Evolutionary conservation across 176 grass and related monocot species (phyloP), one percentile per base, ranked within the genome.

Genomic region (Cenchrus fungigraminus): DNA sequence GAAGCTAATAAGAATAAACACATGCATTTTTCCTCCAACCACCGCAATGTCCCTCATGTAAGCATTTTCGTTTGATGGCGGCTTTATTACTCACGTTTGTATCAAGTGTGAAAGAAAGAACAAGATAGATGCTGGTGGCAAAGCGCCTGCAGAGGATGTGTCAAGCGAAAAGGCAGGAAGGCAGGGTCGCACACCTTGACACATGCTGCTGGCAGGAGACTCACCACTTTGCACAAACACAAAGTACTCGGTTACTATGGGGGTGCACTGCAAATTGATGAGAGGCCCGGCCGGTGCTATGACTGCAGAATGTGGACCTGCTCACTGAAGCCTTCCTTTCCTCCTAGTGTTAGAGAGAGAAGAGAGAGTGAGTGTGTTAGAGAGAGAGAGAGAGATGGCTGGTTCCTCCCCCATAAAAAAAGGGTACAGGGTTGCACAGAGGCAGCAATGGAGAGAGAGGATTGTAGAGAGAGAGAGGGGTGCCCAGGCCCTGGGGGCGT

Each of bases 381-480:
- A 25, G 25, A 25, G 25, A 25, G 25, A n/a, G 60, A 5, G 54
- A 69, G 81, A 66, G 45, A 47, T 19, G 67, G 64, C 54, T 69
- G 65, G 63, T 67, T 87, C 83, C 83, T 71, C 89, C 86, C 81
- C 91, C 84, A 60, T 80, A 75, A 87, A 93, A 93, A 87, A 76
- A 84, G 87, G 88, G 78, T 79, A 84, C 71, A 83, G 71, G 79
- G 79, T 8, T 81, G 72, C 54, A 88, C 65, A 91, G 76, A 85
- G 72, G 77, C 64, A 88, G 53, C 67, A 76, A 31, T 29, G 69
- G 62, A 52, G 76, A 69, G 50, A 85, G 83, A 17, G 65, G 37
- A 5, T 50, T 44, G 68, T 73, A 86, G 77, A 84, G 50, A 89
- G 84, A 87, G 64, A 82, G 22, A 72, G 66, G 45, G 65, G 58